These are phyloP conservation scores for Sistotremastrum suecicum DNA, from an alignment of 768 basidiomycete genomes.

Conservation along the genomic window DNA sequence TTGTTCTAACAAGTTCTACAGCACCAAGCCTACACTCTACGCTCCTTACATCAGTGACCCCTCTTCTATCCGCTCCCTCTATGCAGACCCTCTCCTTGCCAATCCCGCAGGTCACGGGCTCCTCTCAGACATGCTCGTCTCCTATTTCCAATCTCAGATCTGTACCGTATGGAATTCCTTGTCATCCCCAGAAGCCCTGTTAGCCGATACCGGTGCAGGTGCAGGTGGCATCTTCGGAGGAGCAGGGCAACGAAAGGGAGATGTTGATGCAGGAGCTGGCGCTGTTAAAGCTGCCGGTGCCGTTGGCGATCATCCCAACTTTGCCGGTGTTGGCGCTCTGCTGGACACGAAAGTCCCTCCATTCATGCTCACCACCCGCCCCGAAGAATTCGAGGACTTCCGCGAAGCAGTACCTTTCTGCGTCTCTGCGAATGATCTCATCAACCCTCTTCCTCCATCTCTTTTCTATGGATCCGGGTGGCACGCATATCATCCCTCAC, in stretches of 20 bases:
- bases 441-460: constrained; percentile 91
- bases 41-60: constrained; percentile 70
- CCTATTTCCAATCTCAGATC: constrained; percentile 83
- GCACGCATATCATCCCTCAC: constrained; percentile 59
- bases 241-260: constrained; percentile 12
- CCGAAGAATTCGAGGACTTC: constrained; percentile 32
- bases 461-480: constrained; percentile 92
- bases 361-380: constrained; percentile 14
- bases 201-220: constrained; percentile 38
- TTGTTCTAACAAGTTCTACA: constrained; percentile 13
- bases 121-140: constrained; percentile 79
- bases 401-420: constrained; percentile 87
- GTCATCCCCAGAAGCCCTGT: no score
- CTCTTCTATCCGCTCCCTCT: constrained; percentile 52
- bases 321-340: no score
- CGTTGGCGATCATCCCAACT: not conserved
- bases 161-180: constrained; percentile 63
- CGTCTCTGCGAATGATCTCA: constrained; percentile 92
- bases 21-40: constrained; percentile 72
- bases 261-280: not conserved
- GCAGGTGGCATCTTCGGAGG: constrained; percentile 5
- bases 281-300: not conserved
- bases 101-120: constrained; percentile 70
- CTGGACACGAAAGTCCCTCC: no score
- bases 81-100: constrained; percentile 71